Base-by-base conservation (phyloP, 306 rosid species). In the Dryas octopetala region DNA sequence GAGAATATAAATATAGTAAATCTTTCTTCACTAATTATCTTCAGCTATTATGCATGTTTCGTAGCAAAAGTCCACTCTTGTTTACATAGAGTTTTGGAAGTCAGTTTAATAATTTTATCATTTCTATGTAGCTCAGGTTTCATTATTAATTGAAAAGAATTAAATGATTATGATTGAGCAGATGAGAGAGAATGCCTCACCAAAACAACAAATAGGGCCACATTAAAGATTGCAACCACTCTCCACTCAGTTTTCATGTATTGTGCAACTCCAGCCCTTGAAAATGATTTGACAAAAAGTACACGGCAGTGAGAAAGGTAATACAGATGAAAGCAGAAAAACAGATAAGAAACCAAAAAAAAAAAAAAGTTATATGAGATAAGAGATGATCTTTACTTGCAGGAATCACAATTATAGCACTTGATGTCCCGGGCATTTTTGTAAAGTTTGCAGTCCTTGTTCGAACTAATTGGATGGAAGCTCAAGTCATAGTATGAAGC, bases 221-320 rank as follows among this genome's bases (percentile, higher is more conserved):
- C 81, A 32, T 95, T 89, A 70, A 95, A 95, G 81, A 91, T 86
- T 9, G 98, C 98, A 49, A 88, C 97, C 73, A 94, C 86, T 80
- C 97, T 88, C 97, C 98, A 94, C 81, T 94, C 97, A 0, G 82
- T 83, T 91, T 94, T 94, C 97, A 91, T 94, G 94, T 94, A 91
- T 66, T 94, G 96, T 47, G 98, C 98, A 54, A 91, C 98, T n/a
- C 96, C 98, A 7, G 98, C 98, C 90, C 98, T 93, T 76, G 54
- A 75, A 73, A 75, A 81, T 11, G 65, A 75, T 62, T 32, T 38
- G 44, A 80, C 66, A 14, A 68, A 78, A 4, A 67, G 68, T 40
- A n/a, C 77, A 50, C 63, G 53, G 17, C 48, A 61, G 65, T 67
- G 68, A 81, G 77, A 76, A 61, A 59, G 72, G 40, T 55, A 41